Evolutionary conservation across 169 alveolate genomes (phyloP).

Genomic region (Eimeria necatrix): DNA sequence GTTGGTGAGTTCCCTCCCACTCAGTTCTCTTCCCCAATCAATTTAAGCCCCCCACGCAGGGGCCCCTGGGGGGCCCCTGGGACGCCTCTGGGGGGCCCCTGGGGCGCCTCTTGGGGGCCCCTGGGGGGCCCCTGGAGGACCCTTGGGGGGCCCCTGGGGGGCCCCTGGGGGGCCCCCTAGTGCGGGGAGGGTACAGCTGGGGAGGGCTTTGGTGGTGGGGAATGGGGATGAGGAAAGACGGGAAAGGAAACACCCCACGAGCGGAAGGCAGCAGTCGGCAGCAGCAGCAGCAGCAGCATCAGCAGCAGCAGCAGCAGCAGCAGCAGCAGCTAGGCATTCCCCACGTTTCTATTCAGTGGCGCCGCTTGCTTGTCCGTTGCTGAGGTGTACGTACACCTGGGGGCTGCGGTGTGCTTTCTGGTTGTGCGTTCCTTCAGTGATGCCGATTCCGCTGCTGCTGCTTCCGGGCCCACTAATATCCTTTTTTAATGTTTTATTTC

Average conservation of each 20-base stretch:
- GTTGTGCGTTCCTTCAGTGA: slow-evolving; percentile 51
- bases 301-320: slow-evolving; percentile 29
- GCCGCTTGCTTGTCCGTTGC: no score
- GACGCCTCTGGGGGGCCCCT: background rate
- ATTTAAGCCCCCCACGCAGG: background rate
- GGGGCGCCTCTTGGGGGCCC: background rate
- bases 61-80: no score
- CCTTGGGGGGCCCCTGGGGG: no score
- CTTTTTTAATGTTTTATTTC: slow-evolving; percentile 16
- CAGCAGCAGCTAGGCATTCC: background rate
- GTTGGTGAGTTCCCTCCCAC: slow-evolving; percentile 35
- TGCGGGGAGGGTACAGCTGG: no score
- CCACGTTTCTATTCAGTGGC: no score
- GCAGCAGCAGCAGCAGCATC: background rate
- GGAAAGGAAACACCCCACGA: no score
- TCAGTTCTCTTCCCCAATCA: background rate
- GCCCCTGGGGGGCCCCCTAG: no score
- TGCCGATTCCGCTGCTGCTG: slow-evolving; percentile 75
- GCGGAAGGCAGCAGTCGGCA: no score
- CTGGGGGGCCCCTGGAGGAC: no score
- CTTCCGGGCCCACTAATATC: slow-evolving; percentile 61
- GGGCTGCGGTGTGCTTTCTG: background rate
- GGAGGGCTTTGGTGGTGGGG: no score
- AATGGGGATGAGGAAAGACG: no score
- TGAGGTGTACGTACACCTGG: background rate